These are phyloP conservation scores for Backusella circina DNA, from an alignment of 192 early-diverging fungal species.

Conservation along the genomic window DNA sequence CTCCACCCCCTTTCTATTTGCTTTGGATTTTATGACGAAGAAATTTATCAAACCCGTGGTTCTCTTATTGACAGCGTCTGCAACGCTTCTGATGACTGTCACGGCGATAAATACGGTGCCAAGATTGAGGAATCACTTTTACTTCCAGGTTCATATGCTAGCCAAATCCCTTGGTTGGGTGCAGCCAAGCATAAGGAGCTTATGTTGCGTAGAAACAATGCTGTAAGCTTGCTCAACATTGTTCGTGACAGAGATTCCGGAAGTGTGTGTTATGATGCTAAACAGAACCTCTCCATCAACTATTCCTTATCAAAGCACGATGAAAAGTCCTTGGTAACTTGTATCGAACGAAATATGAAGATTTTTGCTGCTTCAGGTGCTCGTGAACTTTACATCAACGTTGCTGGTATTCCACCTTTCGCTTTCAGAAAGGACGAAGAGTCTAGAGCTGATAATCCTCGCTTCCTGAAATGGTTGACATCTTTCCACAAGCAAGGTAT, in stretches of 20 bases:
- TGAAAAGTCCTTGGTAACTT: constrained; percentile 34
- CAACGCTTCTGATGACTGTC: constrained; percentile 52
- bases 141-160: constrained; percentile 49
- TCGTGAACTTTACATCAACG: constrained; percentile 44
- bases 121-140: constrained; percentile 57
- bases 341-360: constrained; percentile 38
- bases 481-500: constrained; percentile 33
- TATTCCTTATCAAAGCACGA: constrained; percentile 58
- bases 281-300: constrained; percentile 39
- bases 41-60: constrained; percentile 46
- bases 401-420: constrained; percentile 40
- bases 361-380: constrained; percentile 68
- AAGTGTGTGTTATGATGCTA: constrained; percentile 37
- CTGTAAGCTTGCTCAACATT: constrained; percentile 50
- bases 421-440: constrained; percentile 32
- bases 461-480: constrained; percentile 30
- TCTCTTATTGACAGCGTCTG: constrained; percentile 67
- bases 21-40: constrained; percentile 62
- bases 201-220: constrained; percentile 46
- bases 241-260: constrained; percentile 61
- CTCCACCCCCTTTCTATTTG: constrained; percentile 61
- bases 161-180: constrained; percentile 43
- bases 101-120: constrained; percentile 63
- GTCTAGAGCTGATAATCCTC: constrained; percentile 26
- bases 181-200: constrained; percentile 49